Evolutionary conservation across 75 land plant species (phyloP).

Genomic region (Picea sitchensis): DNA sequence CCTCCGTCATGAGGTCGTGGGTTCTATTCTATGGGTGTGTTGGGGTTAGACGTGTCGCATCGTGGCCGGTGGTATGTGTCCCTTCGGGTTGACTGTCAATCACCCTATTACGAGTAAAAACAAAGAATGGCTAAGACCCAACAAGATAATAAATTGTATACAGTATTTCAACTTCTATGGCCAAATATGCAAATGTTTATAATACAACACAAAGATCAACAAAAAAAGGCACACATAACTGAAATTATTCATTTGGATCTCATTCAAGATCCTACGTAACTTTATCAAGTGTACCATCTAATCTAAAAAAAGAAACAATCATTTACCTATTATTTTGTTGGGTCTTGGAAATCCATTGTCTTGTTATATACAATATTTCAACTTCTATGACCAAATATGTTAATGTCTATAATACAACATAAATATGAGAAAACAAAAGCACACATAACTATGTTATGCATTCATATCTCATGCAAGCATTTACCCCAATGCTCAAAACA

Average conservation of each 20-base stretch:
- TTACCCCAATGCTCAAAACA: no score
- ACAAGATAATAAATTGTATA: not conserved
- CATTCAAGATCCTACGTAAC: not conserved
- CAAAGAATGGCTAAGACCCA: not conserved
- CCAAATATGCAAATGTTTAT: not conserved
- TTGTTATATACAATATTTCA: not conserved
- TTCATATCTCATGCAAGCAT: not conserved
- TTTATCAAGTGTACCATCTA: no score
- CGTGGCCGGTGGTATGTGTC: no score
- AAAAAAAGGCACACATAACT: not conserved
- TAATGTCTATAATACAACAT: not conserved
- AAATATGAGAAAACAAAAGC: not conserved
- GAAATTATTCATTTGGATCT: not conserved
- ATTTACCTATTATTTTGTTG: not conserved
- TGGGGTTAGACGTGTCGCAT: no score
- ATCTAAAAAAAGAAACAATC: no score
- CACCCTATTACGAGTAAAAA: not conserved
- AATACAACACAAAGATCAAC: not conserved
- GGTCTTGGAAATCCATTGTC: not conserved
- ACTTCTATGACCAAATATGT: not conserved
- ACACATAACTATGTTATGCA: not conserved
- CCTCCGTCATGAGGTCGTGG: no score
- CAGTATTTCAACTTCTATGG: not conserved
- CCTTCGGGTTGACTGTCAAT: no score
- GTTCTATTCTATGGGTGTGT: no score